Base-by-base conservation (phyloP, 192 early-diverging fungal species). In the Rhizophagus clarus region DNA sequence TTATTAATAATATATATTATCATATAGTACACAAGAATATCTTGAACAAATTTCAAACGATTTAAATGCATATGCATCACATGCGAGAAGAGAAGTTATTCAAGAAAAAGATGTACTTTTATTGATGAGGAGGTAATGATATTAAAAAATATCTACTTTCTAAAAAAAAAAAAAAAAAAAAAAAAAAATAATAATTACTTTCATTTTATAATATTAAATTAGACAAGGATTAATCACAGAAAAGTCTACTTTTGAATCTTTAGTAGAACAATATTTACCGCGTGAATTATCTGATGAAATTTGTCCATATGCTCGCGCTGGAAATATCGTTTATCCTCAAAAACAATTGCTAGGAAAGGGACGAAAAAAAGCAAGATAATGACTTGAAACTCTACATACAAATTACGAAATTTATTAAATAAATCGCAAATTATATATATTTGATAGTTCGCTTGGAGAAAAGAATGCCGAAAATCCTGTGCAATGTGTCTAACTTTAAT, bases 231-330 rank as follows among this genome's bases (percentile, higher is more conserved):
- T 82, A 49, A 72, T 82, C 9, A 72, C 40, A 12, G 77, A 73
- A 14, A 82, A 73, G 15, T 29, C 34, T n/a, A 73, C 71, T 37
- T 60, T 82, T 31, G 76, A 82, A 29, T 71, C 69, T 22, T 34
- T 82, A 37, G 81, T 77, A 32, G 73, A 82, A 17, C 68, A 72
- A 29, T 47, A 62, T 31, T 37, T 82, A 49, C 81, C 81, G 40
- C 76, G 81, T 34, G 77, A 78, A 79, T 62, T 82, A 74, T 79
- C 60, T 26, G 61, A 82, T 67, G 69, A 82, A 69, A 71, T 82
- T 34, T 73, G 70, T 20, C 29, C 42, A 26, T 61, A 69, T 45
- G 81, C 76, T 11, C 51, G 56, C 0, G 62, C 81, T 17, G 70
- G 76, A 31, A 82, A 82, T 69, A 45, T 22, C 28, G 20, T 77